Percentiles rank a stretch among this genome's conserved stretches.
phyloP scores from a whole-genome alignment of 345 rosid genomes.

The Populus nigra region DNA sequence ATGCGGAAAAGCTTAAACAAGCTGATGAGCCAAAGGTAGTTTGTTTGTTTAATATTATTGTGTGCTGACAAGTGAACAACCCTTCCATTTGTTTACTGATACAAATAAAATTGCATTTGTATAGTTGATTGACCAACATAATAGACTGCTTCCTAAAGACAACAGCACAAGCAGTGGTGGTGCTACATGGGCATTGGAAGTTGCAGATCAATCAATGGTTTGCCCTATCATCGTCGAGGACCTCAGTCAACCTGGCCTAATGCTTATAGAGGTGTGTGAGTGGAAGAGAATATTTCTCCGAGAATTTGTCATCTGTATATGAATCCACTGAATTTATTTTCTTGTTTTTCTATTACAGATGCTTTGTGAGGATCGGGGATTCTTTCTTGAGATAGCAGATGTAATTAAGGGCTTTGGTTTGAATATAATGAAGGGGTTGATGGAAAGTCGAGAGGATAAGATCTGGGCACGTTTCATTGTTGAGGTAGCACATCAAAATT shows the following conservation, averaged over 20 bases:
- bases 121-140: constrained; percentile 41
- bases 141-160: constrained; percentile 32
- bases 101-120: constrained; percentile 14
- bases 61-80: background rate
- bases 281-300: background rate
- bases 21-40: constrained; percentile 59
- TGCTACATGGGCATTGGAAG: constrained; percentile 85
- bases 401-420: constrained; percentile 66
- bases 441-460: constrained; percentile 57
- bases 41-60: background rate
- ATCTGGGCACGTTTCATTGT: constrained; percentile 85
- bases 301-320: background rate
- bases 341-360: constrained; percentile 43
- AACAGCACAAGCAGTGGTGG: constrained; percentile 38
- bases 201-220: constrained; percentile 54
- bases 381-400: constrained; percentile 83
- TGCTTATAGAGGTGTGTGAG: constrained; percentile 74
- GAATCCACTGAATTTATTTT: background rate
- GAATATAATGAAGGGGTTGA: constrained; percentile 73
- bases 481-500: constrained; percentile 45
- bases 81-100: constrained; percentile 10
- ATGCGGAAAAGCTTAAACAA: constrained; percentile 74
- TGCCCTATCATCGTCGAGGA: constrained; percentile 92
- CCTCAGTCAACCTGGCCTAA: constrained; percentile 59
- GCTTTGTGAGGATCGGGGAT: constrained; percentile 72